A percentile compares a stretch with the other conserved stretches of the same genome.
Conservation (phyloP, 306 rosid species). For the Psophocarpus tetragonolobus region DNA sequence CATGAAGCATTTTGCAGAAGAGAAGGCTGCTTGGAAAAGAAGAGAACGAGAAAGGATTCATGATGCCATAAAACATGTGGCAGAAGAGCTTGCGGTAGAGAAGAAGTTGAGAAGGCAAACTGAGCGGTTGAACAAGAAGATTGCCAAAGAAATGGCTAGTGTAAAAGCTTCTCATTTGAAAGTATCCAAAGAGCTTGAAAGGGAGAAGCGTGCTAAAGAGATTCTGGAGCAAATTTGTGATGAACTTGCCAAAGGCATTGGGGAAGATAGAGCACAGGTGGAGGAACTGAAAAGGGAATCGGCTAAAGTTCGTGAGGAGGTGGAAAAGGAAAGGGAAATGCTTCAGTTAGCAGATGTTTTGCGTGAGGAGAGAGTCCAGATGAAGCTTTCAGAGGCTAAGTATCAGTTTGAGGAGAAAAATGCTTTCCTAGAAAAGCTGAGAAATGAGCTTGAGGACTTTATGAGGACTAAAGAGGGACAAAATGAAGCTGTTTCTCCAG, state of each 20-base stretch:
- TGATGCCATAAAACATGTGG: conserved; percentile 49
- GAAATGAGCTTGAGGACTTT: conserved; percentile 62
- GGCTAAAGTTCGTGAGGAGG: conserved; percentile 68
- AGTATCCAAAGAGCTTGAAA: conserved; percentile 62
- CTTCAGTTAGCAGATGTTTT: conserved; percentile 85
- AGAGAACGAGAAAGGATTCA: conserved; percentile 69
- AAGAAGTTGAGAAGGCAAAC: conserved; percentile 79
- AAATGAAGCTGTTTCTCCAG: conserved; percentile 44
- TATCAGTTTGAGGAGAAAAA: conserved; percentile 91
- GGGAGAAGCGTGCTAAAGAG: conserved; percentile 87
- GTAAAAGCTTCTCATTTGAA: conserved; percentile 56
- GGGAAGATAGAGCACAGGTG: conserved; percentile 78
- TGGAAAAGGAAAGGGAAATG: conserved; percentile 93
- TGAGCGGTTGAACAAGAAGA: conserved; percentile 75
- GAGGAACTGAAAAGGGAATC: conserved; percentile 87
- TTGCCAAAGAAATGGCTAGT: conserved; percentile 72
- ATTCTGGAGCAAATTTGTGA: conserved; percentile 81
- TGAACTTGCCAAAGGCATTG: conserved; percentile 76
- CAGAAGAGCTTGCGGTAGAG: conserved; percentile 79
- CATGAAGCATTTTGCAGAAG: conserved; percentile 65
- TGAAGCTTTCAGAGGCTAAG: conserved; percentile 95
- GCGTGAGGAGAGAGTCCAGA: conserved; percentile 93
- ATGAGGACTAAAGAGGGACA: conserved; percentile 55
- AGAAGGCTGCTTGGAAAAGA: conserved; percentile 74
- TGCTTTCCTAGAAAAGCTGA: conserved; percentile 68